These are phyloP conservation scores for Pseudogymnoascus sp. DNA, from an alignment of 2,329 filamentous ascomycete genomes.

Conservation along the genomic window DNA sequence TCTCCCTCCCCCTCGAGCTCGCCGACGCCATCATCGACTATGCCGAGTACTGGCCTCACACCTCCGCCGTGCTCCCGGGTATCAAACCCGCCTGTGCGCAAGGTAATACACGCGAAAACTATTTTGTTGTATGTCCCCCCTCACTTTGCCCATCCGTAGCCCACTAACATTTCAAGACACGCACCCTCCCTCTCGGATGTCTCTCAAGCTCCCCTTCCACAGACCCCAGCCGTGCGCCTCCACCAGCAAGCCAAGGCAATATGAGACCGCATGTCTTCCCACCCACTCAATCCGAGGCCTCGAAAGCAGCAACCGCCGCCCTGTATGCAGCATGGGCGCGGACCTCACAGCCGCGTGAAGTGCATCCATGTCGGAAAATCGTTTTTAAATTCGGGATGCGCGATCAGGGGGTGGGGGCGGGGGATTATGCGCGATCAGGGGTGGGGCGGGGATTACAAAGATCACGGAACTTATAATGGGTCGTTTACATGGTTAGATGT, in stretches of 20 bases:
- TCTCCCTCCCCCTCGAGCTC: conserved; percentile 47
- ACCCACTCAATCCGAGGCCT: background rate
- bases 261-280: background rate
- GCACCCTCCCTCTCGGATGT: conserved; percentile 1
- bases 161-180: conserved; percentile 10
- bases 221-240: conserved; percentile 4
- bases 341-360: conserved; percentile 16
- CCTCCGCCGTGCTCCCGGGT: conserved; percentile 19
- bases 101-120: conserved; percentile 27
- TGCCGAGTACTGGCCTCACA: conserved; percentile 57
- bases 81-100: background rate
- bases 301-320: background rate
- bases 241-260: background rate
- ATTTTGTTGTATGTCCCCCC: conserved; percentile 35
- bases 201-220: conserved; percentile 17
- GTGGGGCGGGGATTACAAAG: conserved; percentile 35
- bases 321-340: conserved; percentile 16
- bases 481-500: conserved; percentile 61
- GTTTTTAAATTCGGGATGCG: conserved; percentile 51
- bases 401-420: conserved; percentile 56
- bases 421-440: conserved; percentile 55
- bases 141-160: conserved; percentile 4
- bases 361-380: conserved; percentile 51
- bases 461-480: conserved; percentile 36
- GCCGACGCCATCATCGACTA: conserved; percentile 50